These are phyloP conservation scores for Hygrocybe coccinea DNA, from an alignment of 768 basidiomycete genomes.

Conservation along the genomic window DNA sequence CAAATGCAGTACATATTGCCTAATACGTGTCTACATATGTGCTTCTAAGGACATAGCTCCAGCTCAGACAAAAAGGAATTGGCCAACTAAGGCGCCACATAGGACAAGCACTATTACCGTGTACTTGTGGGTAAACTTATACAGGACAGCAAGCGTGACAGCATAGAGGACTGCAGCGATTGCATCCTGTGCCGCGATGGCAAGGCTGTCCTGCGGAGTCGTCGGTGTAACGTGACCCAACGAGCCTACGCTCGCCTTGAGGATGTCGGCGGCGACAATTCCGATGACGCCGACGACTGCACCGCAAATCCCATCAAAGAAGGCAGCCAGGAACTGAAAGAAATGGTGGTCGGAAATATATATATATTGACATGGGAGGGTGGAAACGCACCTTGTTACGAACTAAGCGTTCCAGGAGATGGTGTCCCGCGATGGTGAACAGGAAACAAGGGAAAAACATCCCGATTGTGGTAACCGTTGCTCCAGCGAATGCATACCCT, in stretches of 20 bases:
- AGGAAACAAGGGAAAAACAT: constrained; percentile 7
- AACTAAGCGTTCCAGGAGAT: constrained; percentile 1
- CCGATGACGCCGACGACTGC: constrained; percentile 3
- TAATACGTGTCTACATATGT: too few species aligned
- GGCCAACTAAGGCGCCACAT: background rate
- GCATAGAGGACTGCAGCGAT: constrained; percentile 2
- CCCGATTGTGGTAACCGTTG: background rate
- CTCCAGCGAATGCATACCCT: constrained; percentile 4
- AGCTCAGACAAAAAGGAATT: constrained; percentile 4
- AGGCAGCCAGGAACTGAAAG: constrained; percentile 4
- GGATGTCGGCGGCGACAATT: background rate
- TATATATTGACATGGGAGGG: too few species aligned
- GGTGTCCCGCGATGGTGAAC: constrained; percentile 7
- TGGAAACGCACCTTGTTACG: constrained; percentile 1
- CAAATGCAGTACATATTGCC: too few species aligned
- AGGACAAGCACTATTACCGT: background rate
- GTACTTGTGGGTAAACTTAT: constrained; percentile 1
- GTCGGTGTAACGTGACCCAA: background rate
- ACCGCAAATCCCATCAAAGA: constrained; percentile 6
- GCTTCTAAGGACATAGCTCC: too few species aligned
- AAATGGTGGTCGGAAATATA: constrained; percentile 1
- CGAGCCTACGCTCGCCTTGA: background rate
- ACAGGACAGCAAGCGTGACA: constrained; percentile 1
- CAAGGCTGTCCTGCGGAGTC: background rate
- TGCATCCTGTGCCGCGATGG: background rate